Conservation (phyloP, 1,284 basidiomycete genomes). For the Irpex sp. region DNA sequence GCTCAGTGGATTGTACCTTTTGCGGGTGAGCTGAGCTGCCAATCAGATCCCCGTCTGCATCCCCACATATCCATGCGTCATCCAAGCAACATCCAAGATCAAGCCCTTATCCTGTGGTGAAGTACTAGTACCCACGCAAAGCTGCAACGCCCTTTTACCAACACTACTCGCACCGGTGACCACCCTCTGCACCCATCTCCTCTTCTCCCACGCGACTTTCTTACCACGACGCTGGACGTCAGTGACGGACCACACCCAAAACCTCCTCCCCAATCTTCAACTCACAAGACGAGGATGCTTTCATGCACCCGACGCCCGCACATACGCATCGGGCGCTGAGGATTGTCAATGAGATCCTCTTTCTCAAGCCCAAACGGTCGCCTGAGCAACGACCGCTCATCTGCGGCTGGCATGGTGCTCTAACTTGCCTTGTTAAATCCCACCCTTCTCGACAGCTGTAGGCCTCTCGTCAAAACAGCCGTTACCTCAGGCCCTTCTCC, state of each 20-base stretch:
- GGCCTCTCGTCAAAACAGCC: neutral
- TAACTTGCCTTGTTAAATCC: neutral
- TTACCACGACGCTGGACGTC: neutral
- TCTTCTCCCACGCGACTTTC: neutral
- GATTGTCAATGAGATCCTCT: neutral
- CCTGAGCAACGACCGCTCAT: neutral
- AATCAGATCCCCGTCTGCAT: neutral
- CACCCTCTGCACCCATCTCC: neutral
- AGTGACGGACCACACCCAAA: neutral
- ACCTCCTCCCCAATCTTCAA: neutral
- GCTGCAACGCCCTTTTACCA: neutral
- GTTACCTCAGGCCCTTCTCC: too few species aligned
- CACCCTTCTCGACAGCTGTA: neutral
- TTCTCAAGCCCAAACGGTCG: neutral
- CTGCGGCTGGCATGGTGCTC: neutral
- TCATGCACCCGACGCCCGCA: neutral
- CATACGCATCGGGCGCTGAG: neutral
- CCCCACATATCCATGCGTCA: neutral
- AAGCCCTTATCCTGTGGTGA: neutral
- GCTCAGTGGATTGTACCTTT: neutral
- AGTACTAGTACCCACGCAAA: neutral
- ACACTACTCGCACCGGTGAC: too few species aligned
- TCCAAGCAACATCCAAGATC: neutral
- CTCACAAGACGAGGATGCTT: neutral
- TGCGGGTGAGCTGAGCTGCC: neutral